Percentiles rank a stretch among this genome's conserved stretches.
Evolutionary conservation across 306 rosid genomes (phyloP).

Genomic region (Begonia loranthoides): DNA sequence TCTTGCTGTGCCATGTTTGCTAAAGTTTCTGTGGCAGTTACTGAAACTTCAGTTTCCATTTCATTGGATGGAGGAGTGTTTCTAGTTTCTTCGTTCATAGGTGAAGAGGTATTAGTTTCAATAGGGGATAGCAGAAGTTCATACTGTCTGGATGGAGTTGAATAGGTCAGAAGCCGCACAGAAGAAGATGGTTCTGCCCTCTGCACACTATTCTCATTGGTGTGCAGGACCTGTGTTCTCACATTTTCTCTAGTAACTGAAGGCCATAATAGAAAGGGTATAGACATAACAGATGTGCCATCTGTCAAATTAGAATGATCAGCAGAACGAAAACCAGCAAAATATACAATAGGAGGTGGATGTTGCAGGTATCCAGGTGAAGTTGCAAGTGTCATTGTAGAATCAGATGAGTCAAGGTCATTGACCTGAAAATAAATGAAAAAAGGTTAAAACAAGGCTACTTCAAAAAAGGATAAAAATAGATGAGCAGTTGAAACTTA

Average conservation of each 20-base stretch:
- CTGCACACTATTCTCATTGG: slow-evolving; percentile 34
- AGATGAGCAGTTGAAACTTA: slow-evolving; percentile 12
- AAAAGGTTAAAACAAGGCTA: slow-evolving; percentile 9
- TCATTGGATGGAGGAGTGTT: slow-evolving; percentile 19
- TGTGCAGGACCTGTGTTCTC: slow-evolving; percentile 41
- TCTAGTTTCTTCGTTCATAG: slow-evolving; percentile 30
- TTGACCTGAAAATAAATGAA: slow-evolving; percentile 49
- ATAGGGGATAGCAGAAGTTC: slow-evolving; percentile 57
- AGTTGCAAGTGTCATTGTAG: slow-evolving; percentile 80
- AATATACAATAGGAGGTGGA: slow-evolving; percentile 89
- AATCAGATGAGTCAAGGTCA: slow-evolving; percentile 86
- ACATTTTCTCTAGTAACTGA: slow-evolving; percentile 51
- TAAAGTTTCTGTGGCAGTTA: slow-evolving; percentile 20
- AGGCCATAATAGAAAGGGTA: slow-evolving; percentile 57
- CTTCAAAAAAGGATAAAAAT: slow-evolving; percentile 4
- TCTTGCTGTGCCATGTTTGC: slow-evolving; percentile 33
- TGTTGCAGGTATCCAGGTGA: slow-evolving; percentile 78
- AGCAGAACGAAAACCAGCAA: slow-evolving; percentile 56
- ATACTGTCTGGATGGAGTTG: slow-evolving; percentile 61
- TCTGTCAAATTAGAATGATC: slow-evolving; percentile 42
- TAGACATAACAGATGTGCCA: slow-evolving; percentile 54
- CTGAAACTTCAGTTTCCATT: slow-evolving; percentile 30
- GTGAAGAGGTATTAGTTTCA: slow-evolving; percentile 34
- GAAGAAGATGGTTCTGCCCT: slow-evolving; percentile 54
- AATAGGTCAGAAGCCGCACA: slow-evolving; percentile 46